These are phyloP conservation scores for Flaveria bidentis DNA, from an alignment of 129 eudicot species.

Conservation along the genomic window DNA sequence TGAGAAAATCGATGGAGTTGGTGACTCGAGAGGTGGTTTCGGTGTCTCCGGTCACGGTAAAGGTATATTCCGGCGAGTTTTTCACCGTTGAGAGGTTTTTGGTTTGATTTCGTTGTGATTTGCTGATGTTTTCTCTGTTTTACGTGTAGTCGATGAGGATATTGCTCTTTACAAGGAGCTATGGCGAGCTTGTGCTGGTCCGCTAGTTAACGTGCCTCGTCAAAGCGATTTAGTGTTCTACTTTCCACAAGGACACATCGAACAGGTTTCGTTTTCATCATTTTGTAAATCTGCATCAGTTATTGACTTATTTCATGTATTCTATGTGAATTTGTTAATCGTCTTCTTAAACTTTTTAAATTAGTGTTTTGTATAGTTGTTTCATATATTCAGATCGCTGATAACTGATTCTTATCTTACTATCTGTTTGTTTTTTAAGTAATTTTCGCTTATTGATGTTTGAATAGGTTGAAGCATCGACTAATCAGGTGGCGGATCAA, in stretches of 20 bases:
- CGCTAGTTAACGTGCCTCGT: conserved; percentile 89
- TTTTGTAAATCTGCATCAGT: not conserved
- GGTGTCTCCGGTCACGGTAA: conserved; percentile 49
- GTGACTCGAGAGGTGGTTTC: conserved; percentile 22
- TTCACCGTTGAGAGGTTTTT: not conserved
- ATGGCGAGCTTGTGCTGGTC: conserved; percentile 98
- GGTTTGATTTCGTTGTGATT: conserved; percentile 7
- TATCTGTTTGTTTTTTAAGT: not conserved
- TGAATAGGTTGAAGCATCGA: conserved; percentile 92
- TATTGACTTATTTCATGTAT: not conserved
- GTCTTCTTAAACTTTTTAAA: not conserved
- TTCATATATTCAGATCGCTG: not conserved
- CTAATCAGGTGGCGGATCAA: conserved; percentile 93
- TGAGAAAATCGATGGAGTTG: conserved; percentile 42
- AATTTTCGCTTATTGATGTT: not conserved
- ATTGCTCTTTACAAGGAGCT: conserved; percentile 83
- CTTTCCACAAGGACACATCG: conserved; percentile 98
- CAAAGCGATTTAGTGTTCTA: conserved; percentile 73
- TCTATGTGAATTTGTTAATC: not conserved
- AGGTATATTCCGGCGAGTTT: conserved; percentile 48
- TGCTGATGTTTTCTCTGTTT: not conserved
- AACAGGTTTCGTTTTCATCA: conserved; percentile 57
- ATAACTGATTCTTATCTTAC: not conserved
- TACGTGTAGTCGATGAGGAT: conserved; percentile 65
- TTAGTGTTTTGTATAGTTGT: not conserved